Evolutionary conservation across 2,329 filamentous ascomycete genomes (phyloP), one percentile per base, ranked within the genome.

Genomic region (Aotearoamyces nothofagi): DNA sequence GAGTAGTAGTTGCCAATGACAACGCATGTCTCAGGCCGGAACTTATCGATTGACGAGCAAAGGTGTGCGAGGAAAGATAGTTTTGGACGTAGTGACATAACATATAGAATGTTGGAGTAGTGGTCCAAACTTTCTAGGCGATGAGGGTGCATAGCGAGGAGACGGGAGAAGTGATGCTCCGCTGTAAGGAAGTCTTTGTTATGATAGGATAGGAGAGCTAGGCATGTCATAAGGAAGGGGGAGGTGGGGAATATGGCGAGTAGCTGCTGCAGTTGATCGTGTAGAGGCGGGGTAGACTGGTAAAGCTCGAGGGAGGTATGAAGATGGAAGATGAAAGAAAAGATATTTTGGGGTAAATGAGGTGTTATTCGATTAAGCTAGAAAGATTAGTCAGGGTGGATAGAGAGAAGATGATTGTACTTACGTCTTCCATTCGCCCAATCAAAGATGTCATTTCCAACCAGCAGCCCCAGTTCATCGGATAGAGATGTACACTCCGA

Each of bases 1-100:
- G 83, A 92, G 56, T 94, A 98, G 57, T 96, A 96, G 50, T 98
- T 98, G 4, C 90, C 90, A 14, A 96, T 78, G 1, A 96, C 87
- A 30, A 92, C 92, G 47, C 90, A 96, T 1, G 90, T 93, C 53
- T 98, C 90, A 0, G 90, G 87, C 0, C 90, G 77, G 54, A 98
- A 98, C 45, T 87, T 92, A 60, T 98, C 90, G 5, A 90, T 82
- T 26, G 75, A 77, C 2, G 81, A 86, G 42, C 90, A 92, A 8
- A 94, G 63, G 45, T 94, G 86, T 0, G 90, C 90, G 13, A 98
- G 56, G 43, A 93, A 94, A 0, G 87, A 86, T 13, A 98, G 64
- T 47, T 93, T 92, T 0, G 90, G 83, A 7, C 86, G 69, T 36
- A 79, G 63, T 24, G 80, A 78, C 61, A 96, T 78, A 16, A 98